Conservation (phyloP, 176 grass and related monocot species). For the Oryza rufipogon region DNA sequence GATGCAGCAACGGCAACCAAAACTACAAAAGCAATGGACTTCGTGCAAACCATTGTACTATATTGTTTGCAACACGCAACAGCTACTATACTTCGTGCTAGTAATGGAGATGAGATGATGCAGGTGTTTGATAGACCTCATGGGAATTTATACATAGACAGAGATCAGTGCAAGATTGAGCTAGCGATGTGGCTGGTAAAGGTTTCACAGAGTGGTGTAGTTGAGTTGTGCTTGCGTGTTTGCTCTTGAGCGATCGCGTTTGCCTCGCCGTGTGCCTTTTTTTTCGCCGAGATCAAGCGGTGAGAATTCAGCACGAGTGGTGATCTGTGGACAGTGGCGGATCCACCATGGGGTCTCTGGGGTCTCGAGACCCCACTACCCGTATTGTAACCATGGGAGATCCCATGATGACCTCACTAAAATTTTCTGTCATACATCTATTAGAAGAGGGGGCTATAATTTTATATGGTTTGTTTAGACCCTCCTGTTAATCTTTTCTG, state of each 20-base stretch:
- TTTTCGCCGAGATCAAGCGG: constrained; percentile 9
- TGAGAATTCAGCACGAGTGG: constrained; percentile 1
- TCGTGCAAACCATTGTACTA: constrained; percentile 41
- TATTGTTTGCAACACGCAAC: constrained; percentile 21
- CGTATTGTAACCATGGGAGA: too few relatives aligned
- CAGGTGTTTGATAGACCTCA: neutral
- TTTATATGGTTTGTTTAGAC: too few relatives aligned
- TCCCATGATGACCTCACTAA: too few relatives aligned
- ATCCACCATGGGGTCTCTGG: too few relatives aligned
- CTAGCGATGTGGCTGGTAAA: too few relatives aligned
- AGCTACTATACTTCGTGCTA: neutral
- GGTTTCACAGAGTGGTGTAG: constrained; percentile 14
- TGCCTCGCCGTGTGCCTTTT: constrained; percentile 9
- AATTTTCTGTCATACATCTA: too few relatives aligned
- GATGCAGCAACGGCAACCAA: constrained; percentile 13
- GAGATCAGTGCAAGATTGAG: too few relatives aligned
- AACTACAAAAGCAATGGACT: constrained; percentile 25
- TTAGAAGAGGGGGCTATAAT: too few relatives aligned
- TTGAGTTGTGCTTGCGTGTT: constrained; percentile 10
- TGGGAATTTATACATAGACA: constrained; percentile 38
- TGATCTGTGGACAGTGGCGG: neutral
- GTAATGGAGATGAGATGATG: constrained; percentile 14
- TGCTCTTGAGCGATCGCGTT: neutral
- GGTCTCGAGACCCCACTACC: too few relatives aligned
- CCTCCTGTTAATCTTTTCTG: too few relatives aligned